A percentile compares a stretch with the other conserved stretches of the same genome.
phyloP scores from a whole-genome alignment of 2,329 filamentous ascomycete genomes.

The Hysterium pulicare region DNA sequence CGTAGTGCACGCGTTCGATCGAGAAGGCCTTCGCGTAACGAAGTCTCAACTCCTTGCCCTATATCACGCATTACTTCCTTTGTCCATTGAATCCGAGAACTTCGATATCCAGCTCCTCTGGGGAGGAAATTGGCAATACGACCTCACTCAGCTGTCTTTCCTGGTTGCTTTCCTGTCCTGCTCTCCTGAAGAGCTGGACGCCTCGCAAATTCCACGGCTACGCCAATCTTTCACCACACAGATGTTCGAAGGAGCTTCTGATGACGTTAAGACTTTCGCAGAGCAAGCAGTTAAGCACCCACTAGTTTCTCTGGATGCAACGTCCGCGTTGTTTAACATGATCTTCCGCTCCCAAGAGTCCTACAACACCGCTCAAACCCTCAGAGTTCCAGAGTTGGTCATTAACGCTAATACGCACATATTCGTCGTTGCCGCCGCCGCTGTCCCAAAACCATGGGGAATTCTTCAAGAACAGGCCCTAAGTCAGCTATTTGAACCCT shows the following conservation, averaged over 20 bases:
- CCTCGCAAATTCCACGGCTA: slow-evolving; percentile 77
- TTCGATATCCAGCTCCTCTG: slow-evolving; percentile 87
- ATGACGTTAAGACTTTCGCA: slow-evolving; percentile 58
- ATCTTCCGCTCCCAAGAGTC: slow-evolving; percentile 57
- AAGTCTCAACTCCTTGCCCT: slow-evolving; percentile 76
- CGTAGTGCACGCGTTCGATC: slow-evolving; percentile 77
- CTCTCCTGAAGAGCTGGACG: slow-evolving; percentile 72
- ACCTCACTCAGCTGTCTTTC: slow-evolving; percentile 89
- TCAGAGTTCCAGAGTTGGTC: slow-evolving; percentile 58
- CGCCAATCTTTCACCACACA: slow-evolving; percentile 69
- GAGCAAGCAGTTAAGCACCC: slow-evolving; percentile 75
- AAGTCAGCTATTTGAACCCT: slow-evolving; percentile 75
- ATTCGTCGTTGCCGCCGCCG: slow-evolving; percentile 74
- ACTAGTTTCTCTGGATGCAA: slow-evolving; percentile 81
- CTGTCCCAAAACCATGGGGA: slow-evolving; percentile 74
- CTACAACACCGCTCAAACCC: slow-evolving; percentile 54
- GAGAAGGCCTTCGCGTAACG: slow-evolving; percentile 70
- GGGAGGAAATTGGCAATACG: slow-evolving; percentile 83
- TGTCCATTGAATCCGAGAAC: slow-evolving; percentile 59
- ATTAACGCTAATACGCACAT: slow-evolving; percentile 72
- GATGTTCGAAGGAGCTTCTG: slow-evolving; percentile 60
- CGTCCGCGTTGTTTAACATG: slow-evolving; percentile 64
- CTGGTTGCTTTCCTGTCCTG: slow-evolving; percentile 81
- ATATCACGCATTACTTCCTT: slow-evolving; percentile 72
- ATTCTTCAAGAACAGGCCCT: slow-evolving; percentile 71